Evolutionary conservation across 2,329 filamentous ascomycete genomes (phyloP).

Genomic region (Stagonosporopsis chrysanthemi): DNA sequence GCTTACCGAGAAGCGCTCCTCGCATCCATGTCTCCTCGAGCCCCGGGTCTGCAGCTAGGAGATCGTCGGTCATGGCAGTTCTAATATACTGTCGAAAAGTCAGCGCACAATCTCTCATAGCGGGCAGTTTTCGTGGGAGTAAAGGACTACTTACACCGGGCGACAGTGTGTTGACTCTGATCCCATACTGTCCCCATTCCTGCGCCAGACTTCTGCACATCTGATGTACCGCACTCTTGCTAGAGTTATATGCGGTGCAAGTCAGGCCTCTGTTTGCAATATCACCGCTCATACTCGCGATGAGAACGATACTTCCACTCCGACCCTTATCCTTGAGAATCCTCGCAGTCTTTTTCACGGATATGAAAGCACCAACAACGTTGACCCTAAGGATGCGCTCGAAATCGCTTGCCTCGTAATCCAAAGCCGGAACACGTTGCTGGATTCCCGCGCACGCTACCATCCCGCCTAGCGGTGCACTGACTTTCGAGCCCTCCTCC

Average conservation of each 20-base stretch:
- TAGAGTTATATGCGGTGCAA: neutral
- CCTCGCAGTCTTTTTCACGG: conserved; percentile 43
- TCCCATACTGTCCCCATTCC: neutral
- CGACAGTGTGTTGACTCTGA: neutral
- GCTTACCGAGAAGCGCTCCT: neutral
- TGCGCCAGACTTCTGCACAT: neutral
- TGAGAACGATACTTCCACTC: neutral
- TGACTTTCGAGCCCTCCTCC: neutral
- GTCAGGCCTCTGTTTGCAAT: neutral
- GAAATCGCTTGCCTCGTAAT: conserved; percentile 53
- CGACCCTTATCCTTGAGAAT: neutral
- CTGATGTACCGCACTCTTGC: neutral
- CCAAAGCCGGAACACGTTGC: conserved; percentile 53
- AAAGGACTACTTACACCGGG: neutral
- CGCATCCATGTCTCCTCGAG: neutral
- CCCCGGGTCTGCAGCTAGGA: neutral
- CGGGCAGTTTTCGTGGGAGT: neutral
- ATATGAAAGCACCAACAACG: conserved; percentile 49
- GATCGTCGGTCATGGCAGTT: neutral
- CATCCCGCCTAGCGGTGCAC: neutral
- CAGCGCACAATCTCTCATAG: neutral
- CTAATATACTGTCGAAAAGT: neutral
- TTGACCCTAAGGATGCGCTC: conserved; percentile 49
- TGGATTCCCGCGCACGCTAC: neutral
- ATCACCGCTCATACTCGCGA: neutral